These are phyloP conservation scores for Aspergillus viridinutans DNA, from an alignment of 2,329 filamentous ascomycete species.

Conservation along the genomic window DNA sequence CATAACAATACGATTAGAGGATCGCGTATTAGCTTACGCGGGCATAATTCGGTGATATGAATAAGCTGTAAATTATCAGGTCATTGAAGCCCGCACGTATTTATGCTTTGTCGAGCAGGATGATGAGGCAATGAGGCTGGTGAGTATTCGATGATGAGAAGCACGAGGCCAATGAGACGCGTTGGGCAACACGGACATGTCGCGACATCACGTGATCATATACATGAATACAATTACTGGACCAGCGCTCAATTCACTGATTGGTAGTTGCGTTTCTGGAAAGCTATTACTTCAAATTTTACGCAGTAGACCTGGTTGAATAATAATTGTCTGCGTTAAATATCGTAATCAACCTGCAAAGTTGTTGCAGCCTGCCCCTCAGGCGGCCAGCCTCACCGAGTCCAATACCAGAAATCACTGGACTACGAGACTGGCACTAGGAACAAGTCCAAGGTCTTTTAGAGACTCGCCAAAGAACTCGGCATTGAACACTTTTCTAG, in stretches of 20 bases:
- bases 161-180: constrained; percentile 19
- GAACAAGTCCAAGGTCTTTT: constrained; percentile 85
- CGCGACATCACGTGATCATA: constrained; percentile 32
- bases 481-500: constrained; percentile 70
- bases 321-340: background rate
- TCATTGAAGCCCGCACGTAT: background rate
- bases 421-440: constrained; percentile 84
- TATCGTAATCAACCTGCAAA: constrained; percentile 1
- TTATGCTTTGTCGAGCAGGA: background rate
- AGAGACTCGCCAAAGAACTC: constrained; percentile 85
- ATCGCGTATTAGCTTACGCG: constrained; percentile 36
- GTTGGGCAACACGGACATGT: constrained; percentile 21
- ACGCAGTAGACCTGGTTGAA: background rate
- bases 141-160: constrained; percentile 12
- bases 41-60: constrained; percentile 37
- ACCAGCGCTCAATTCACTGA: background rate
- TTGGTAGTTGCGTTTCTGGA: background rate
- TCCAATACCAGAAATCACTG: constrained; percentile 33
- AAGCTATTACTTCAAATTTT: background rate
- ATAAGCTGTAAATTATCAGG: constrained; percentile 5
- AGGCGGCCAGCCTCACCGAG: background rate
- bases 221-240: background rate
- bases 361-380: background rate
- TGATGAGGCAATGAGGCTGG: background rate
- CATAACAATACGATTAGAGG: background rate